A percentile compares a stretch with the other conserved stretches of the same genome.
phyloP scores from a whole-genome alignment of 164 flowering plant species.

The Magnolia changhungtana region DNA sequence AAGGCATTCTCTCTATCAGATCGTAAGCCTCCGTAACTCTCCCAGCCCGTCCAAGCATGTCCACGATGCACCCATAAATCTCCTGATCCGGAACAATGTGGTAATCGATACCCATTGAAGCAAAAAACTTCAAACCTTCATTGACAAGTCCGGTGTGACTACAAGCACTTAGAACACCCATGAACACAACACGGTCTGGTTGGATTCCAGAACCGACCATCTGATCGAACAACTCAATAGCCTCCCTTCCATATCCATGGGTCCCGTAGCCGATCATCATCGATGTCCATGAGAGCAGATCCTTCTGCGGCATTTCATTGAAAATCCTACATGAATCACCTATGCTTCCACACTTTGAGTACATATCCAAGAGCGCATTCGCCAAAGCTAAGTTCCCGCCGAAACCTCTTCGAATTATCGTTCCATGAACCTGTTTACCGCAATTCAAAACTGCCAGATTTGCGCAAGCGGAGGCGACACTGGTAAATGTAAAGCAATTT shows the following conservation, averaged over 20 bases:
- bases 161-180: slow-evolving; percentile 73
- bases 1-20: slow-evolving; percentile 62
- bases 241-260: slow-evolving; percentile 79
- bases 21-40: slow-evolving; percentile 64
- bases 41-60: slow-evolving; percentile 83
- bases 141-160: slow-evolving; percentile 84
- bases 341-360: slow-evolving; percentile 80
- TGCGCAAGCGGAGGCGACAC: slow-evolving; percentile 59
- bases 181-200: slow-evolving; percentile 62
- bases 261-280: slow-evolving; percentile 88
- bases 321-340: slow-evolving; percentile 46
- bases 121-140: slow-evolving; percentile 61
- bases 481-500: slow-evolving; percentile 71
- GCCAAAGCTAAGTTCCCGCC: slow-evolving; percentile 40
- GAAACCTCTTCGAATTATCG: slow-evolving; percentile 49
- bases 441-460: slow-evolving; percentile 50
- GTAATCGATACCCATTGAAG: slow-evolving; percentile 40
- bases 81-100: slow-evolving; percentile 51
- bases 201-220: slow-evolving; percentile 58
- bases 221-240: slow-evolving; percentile 57
- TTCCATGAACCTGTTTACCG: slow-evolving; percentile 76
- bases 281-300: slow-evolving; percentile 83
- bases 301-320: slow-evolving; percentile 36
- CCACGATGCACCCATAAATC: slow-evolving; percentile 79
- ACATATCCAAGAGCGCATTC: slow-evolving; percentile 85